Conservation (phyloP, 306 rosid species). For the Carpinus viminea region DNA sequence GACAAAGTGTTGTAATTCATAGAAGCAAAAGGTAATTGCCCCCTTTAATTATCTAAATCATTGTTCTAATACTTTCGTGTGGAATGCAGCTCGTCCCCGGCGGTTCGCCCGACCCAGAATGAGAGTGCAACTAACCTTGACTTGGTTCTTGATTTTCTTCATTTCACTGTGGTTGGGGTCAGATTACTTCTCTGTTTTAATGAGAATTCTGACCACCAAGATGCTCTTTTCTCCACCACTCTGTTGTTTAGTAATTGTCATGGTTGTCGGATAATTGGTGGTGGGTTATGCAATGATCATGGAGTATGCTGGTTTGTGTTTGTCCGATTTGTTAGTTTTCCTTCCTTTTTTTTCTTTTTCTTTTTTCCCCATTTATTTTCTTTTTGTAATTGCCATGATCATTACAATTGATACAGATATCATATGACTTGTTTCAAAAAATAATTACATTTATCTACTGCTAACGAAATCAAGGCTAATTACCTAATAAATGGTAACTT, state of each 20-base stretch:
- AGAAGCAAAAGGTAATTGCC: too few species aligned
- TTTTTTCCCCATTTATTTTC: too few species aligned
- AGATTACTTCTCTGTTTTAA: conserved; percentile 37
- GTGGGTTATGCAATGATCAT: background rate
- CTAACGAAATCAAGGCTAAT: background rate
- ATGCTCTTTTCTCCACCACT: conserved; percentile 9
- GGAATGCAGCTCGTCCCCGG: conserved; percentile 82
- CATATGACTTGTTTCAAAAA: background rate
- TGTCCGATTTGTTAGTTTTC: background rate
- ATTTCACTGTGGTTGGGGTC: conserved; percentile 25
- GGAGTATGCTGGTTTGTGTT: background rate
- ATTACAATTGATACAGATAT: background rate
- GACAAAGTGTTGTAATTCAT: too few species aligned
- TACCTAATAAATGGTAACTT: too few species aligned
- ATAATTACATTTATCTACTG: background rate
- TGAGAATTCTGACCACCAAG: conserved; percentile 33
- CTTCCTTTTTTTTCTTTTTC: too few species aligned
- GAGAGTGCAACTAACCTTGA: conserved; percentile 27
- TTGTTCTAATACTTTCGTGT: background rate
- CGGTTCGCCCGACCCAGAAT: conserved; percentile 81
- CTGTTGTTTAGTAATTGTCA: conserved; percentile 24
- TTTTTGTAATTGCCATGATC: background rate
- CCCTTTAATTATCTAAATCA: background rate
- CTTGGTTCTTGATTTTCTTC: conserved; percentile 17
- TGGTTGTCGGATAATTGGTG: conserved; percentile 30